Evolutionary conservation across 1,284 basidiomycete genomes (phyloP).

Genomic region (Austroboletus niveus): DNA sequence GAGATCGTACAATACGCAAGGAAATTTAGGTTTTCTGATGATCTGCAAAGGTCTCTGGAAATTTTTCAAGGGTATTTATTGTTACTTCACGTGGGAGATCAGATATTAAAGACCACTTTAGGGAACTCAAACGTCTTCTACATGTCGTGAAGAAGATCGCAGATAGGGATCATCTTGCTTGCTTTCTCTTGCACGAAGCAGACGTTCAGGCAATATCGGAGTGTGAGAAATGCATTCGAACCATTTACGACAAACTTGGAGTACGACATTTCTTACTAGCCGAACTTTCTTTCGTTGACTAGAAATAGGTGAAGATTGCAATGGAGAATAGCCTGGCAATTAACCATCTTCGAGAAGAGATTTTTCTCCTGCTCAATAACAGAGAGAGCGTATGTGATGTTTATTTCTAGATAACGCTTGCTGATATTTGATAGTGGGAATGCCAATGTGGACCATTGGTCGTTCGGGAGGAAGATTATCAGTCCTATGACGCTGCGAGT

Average conservation of each 20-base stretch:
- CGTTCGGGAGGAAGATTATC: not conserved
- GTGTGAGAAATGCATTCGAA: conserved; percentile 11
- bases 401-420: too few species aligned
- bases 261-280: conserved; percentile 11
- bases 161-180: not conserved
- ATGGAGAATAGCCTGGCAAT: too few species aligned
- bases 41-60: conserved; percentile 1
- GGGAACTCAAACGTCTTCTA: too few species aligned
- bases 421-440: not conserved
- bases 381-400: too few species aligned
- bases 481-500: not conserved
- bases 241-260: conserved; percentile 10
- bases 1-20: conserved; percentile 7
- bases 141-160: conserved; percentile 10
- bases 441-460: not conserved
- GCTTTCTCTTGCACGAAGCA: conserved; percentile 13
- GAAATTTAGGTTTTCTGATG: not conserved
- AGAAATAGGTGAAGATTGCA: too few species aligned
- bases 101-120: too few species aligned
- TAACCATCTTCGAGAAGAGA: too few species aligned
- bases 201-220: conserved; percentile 12
- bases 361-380: too few species aligned
- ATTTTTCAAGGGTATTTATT: conserved; percentile 6
- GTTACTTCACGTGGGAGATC: too few species aligned
- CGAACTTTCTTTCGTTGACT: too few species aligned